Base-by-base conservation (phyloP, 208 protist species). In the Leishmania arabica region DNA sequence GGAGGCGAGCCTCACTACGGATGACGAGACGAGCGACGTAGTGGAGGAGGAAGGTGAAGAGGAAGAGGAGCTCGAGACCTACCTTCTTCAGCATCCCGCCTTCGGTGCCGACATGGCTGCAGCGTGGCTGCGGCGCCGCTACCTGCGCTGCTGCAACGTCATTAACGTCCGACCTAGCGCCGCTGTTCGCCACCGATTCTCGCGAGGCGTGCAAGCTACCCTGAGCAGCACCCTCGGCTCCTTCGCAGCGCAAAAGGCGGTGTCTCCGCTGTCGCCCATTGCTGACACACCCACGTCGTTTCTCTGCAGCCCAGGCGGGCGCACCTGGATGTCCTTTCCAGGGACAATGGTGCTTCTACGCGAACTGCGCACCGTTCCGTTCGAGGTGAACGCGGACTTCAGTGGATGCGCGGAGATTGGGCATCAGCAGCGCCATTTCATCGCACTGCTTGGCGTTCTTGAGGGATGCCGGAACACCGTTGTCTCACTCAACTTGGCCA, bases 131-230 rank as follows among this genome's bases (percentile, higher is more conserved):
- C 76, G 62, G 70, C 84, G 75, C 34, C 79, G 82, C 68, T 90
- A 88, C 71, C n/a, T 75, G 62, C 71, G 81, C 58, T 90, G 87
- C 75, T 86, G 84, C 68, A 66, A 80, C 3, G n/a, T 86, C 56
- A 72, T 88, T 34, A 49, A 75, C 19, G 49, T 77, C 54, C 69
- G 27, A 27, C 37, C 83, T 8, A 77, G 66, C 53, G 51, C 62
- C 3, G 58, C 60, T 4, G 77, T 89, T 24, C 45, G 60, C 2
- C 77, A 82, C 19, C 78, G 81, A 11, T 73, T 88, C 37, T 56
- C 77, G 66, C 58, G 56, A 37, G 81, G 66, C 49, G 74, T 86
- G 53, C 49, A 70, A 31, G 13, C 15, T 19, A 34, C 74, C 24
- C 37, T 75, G 8, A 54, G 40, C 47, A 60, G 58, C 64, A 77